phyloP scores from a whole-genome alignment of 257 asterid genomes.

The Plectranthus barbatus region DNA sequence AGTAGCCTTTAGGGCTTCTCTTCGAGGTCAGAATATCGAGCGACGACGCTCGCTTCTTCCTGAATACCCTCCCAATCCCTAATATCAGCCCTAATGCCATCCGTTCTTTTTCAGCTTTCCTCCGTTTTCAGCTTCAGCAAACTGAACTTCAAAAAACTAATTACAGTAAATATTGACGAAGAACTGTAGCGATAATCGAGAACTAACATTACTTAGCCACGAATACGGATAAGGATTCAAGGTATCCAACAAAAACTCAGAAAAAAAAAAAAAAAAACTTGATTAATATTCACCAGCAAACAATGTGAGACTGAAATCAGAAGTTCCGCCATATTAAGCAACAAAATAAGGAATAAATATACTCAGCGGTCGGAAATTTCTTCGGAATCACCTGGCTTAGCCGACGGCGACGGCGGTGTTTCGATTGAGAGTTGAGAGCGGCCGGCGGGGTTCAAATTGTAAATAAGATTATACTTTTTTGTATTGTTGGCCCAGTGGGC shows the following conservation, averaged over 20 bases:
- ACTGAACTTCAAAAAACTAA: background rate
- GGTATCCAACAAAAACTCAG: too few species aligned
- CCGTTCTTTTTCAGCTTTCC: background rate
- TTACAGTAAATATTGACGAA: background rate
- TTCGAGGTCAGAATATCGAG: conserved; percentile 74
- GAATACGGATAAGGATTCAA: too few species aligned
- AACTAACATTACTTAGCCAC: too few species aligned
- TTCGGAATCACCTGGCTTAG: too few species aligned
- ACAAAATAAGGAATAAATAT: too few species aligned
- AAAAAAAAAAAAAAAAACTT: too few species aligned
- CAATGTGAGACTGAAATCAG: too few species aligned
- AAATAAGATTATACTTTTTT: background rate
- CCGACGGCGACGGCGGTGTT: too few species aligned
- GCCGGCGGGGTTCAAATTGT: background rate
- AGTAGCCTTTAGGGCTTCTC: conserved; percentile 53
- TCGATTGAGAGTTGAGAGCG: background rate
- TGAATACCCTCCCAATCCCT: conserved; percentile 62
- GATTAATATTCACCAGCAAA: too few species aligned
- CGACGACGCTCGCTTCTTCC: conserved; percentile 73
- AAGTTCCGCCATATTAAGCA: too few species aligned
- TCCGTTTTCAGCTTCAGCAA: background rate
- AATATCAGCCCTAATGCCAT: conserved; percentile 72
- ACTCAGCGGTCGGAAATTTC: too few species aligned
- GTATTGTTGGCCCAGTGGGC: background rate
- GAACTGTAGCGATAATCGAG: background rate